Percentiles rank a stretch among this genome's conserved stretches.
These are phyloP conservation scores for Chaetomium globosum DNA, from an alignment of 2,329 filamentous ascomycete genomes.

Conservation along the genomic window DNA sequence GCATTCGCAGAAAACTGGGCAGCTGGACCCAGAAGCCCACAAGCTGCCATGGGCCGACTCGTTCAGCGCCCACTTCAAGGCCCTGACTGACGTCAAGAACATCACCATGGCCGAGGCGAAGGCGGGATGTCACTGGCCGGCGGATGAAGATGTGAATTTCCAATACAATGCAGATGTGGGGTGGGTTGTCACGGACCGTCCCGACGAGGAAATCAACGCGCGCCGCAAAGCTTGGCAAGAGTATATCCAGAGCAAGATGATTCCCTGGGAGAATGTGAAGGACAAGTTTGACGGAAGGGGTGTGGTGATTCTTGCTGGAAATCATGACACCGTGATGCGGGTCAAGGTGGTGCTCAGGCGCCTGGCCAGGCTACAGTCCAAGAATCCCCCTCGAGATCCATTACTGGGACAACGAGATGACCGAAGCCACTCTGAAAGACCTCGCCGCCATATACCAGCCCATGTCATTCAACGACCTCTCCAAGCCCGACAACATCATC, in stretches of 20 bases:
- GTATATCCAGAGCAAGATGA: conserved; percentile 1
- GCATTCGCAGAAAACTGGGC: not conserved
- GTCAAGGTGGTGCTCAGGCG: conserved; percentile 16
- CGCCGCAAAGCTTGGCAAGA: conserved; percentile 16
- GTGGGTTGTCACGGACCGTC: conserved; percentile 5
- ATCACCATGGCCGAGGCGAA: conserved; percentile 17
- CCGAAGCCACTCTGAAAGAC: not conserved
- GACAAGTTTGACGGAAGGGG: conserved; percentile 4
- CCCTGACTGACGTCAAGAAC: not conserved
- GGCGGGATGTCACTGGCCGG: conserved; percentile 10
- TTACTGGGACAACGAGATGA: conserved; percentile 21
- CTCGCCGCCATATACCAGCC: conserved; percentile 5
- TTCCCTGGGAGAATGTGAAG: conserved; percentile 15
- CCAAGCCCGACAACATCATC: conserved; percentile 13
- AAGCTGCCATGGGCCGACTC: conserved; percentile 14
- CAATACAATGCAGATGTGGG: conserved; percentile 1
- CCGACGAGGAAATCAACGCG: conserved; percentile 8
- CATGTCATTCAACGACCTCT: conserved; percentile 16
- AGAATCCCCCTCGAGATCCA: conserved; percentile 12
- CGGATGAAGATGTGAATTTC: conserved; percentile 14
- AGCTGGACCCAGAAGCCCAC: conserved; percentile 13
- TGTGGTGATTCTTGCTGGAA: conserved; percentile 15
- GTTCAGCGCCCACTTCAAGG: conserved; percentile 13
- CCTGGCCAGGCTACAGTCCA: conserved; percentile 1
- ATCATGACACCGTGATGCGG: conserved; percentile 11